Evolutionary conservation across 768 basidiomycete species (phyloP).

Genomic region (Mycena capillaripes): DNA sequence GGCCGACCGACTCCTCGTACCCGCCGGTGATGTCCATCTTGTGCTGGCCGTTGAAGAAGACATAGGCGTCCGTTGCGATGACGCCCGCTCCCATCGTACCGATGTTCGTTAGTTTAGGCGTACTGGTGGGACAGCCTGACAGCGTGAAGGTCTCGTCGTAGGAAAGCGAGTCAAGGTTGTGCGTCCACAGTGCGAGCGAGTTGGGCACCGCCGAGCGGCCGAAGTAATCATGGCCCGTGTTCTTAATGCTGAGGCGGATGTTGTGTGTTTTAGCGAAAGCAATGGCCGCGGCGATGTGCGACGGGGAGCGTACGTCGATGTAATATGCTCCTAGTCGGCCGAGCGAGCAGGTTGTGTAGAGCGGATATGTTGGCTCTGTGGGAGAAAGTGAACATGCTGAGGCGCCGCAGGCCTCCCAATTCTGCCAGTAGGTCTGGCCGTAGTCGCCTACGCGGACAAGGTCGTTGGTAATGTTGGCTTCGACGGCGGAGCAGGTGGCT

Average conservation of each 20-base stretch:
- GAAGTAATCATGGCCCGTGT: conserved; percentile 29
- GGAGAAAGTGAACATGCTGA: conserved; percentile 26
- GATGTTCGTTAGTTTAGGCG: conserved; percentile 20
- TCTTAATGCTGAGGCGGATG: conserved; percentile 25
- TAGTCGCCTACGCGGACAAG: conserved; percentile 21
- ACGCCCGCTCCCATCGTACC: conserved; percentile 26
- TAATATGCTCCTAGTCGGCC: conserved; percentile 27
- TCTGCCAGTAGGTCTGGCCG: conserved; percentile 26
- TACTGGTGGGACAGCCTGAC: conserved; percentile 24
- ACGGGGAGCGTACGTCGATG: conserved; percentile 25
- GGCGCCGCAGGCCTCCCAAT: conserved; percentile 28
- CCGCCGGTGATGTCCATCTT: conserved; percentile 29
- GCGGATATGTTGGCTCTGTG: conserved; percentile 24
- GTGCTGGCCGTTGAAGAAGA: conserved; percentile 29
- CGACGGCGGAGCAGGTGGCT: conserved; percentile 24
- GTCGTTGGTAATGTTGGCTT: conserved; percentile 27
- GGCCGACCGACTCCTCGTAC: conserved; percentile 26
- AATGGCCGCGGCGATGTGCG: conserved; percentile 22
- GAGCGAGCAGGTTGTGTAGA: conserved; percentile 26
- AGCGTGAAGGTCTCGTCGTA: conserved; percentile 25
- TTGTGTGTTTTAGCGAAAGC: conserved; percentile 21
- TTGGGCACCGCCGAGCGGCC: conserved; percentile 21
- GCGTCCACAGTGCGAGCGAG: conserved; percentile 24
- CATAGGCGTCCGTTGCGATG: conserved; percentile 26
- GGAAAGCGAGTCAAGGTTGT: conserved; percentile 27